Conservation (phyloP, 2,329 filamentous ascomycete species). For the Hymenoscyphus repandus region DNA sequence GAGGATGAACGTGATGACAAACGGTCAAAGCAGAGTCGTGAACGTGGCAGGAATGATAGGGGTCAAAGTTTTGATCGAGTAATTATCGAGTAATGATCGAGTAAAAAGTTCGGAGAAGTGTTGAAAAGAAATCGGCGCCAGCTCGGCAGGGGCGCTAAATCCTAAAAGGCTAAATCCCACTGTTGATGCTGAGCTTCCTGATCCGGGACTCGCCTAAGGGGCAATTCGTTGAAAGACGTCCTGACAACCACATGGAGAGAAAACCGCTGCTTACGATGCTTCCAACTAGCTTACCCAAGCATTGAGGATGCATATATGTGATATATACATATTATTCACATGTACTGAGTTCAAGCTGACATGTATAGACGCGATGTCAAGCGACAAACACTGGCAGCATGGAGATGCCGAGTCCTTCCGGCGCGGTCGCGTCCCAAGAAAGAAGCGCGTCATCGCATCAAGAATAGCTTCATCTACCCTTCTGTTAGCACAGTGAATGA, state of each 20-base stretch:
- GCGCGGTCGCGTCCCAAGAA: background rate
- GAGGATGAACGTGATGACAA: background rate
- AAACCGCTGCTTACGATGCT: background rate
- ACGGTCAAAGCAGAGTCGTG: background rate
- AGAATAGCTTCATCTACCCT: background rate
- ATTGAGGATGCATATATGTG: no score
- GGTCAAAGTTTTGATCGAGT: constrained; percentile 14
- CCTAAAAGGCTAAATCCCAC: background rate
- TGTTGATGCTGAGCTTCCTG: background rate
- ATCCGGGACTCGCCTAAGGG: constrained; percentile 5
- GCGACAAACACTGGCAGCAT: background rate
- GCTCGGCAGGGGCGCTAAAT: background rate
- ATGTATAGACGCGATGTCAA: background rate
- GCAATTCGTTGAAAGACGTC: background rate
- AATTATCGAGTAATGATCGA: constrained; percentile 13
- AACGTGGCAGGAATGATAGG: background rate
- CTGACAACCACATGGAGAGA: background rate
- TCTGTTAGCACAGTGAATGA: background rate
- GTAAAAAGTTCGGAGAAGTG: constrained; percentile 7
- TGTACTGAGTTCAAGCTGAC: background rate
- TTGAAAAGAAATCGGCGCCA: background rate
- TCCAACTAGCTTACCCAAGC: no score
- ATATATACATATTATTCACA: background rate
- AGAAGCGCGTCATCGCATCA: background rate
- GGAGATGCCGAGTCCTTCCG: background rate